Base-by-base conservation (phyloP, 164 flowering plant genomes). In the Macadamia integrifolia region DNA sequence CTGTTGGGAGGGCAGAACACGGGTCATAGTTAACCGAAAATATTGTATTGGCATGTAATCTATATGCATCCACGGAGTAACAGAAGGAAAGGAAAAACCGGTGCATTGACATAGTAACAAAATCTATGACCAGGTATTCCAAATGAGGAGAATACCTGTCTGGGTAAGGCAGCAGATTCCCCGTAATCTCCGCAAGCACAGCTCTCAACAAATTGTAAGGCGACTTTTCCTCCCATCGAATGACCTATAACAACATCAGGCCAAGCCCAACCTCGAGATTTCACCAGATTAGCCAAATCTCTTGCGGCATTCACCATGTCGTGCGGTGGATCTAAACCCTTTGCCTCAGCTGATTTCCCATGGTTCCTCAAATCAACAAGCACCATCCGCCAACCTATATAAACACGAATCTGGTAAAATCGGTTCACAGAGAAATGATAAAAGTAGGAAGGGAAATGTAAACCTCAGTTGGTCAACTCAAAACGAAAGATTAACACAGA, bases 241-340 rank as follows among this genome's bases (percentile, higher is more conserved):
- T 94, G 99, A 32, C 99, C 97, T 0, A 94, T 79, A 60, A 92
- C 95, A 70, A 86, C 96, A 80, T 90, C 93, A 2, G 99, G 99
- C 99, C 96, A 94, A 66, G 70, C 73, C 99, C 96, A 94, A 52
- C 88, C 89, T 52, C 78, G 71, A 29, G 76, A 68, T 49, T 79
- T 81, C 11, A 94, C 83, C 78, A 94, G 78, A 80, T 84, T 64
- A 60, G 97, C 93, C 75, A 94, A 69, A 83, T 94, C 99, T 40
- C 74, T 77, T 3, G 99, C 98, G 58, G 98, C 85, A 81, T 83
- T 92, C 6, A 62, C 82, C 75, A 94, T 65, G 62, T 89, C 82
- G 79, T 92, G 97, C 50, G 99, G 99, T 17, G 96, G 96, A 23
- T 55, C 63, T 8, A 94, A 66, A 1, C 84, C 85, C 71, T 84